These are phyloP conservation scores for Microsporum canis DNA, from an alignment of 2,329 filamentous ascomycete species.

Conservation along the genomic window DNA sequence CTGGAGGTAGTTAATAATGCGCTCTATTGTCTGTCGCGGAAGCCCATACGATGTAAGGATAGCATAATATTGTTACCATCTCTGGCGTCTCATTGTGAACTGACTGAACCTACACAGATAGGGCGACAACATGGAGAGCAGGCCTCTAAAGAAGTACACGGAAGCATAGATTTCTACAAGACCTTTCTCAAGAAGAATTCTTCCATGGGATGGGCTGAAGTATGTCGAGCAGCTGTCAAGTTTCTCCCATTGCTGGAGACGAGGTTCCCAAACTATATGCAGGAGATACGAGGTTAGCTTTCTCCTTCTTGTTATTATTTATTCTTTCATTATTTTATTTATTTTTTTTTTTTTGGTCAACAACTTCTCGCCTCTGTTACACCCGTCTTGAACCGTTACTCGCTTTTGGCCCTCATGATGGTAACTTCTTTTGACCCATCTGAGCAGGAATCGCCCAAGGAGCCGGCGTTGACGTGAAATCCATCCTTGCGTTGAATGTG, in stretches of 20 bases:
- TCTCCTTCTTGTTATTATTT: neutral
- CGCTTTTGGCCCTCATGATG: no score
- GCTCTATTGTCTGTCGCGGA: slow-evolving; percentile 18
- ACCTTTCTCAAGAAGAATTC: slow-evolving; percentile 18
- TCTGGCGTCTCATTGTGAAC: no score
- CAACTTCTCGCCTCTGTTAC: neutral
- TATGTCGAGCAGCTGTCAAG: slow-evolving; percentile 34
- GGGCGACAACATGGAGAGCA: slow-evolving; percentile 22
- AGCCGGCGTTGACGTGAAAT: slow-evolving; percentile 36
- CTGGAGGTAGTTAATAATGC: slow-evolving; percentile 14
- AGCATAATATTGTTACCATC: neutral
- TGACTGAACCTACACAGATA: slow-evolving; percentile 14
- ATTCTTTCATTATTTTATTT: neutral
- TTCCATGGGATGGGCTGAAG: slow-evolving; percentile 38
- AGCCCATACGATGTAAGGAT: slow-evolving; percentile 20
- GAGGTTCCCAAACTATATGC: slow-evolving; percentile 21
- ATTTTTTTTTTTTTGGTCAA: neutral
- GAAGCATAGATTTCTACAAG: slow-evolving; percentile 22
- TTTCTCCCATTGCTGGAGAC: slow-evolving; percentile 35
- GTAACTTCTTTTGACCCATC: neutral
- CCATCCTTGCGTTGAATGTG: slow-evolving; percentile 48
- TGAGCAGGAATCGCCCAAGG: slow-evolving; percentile 43
- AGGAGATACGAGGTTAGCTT: slow-evolving; percentile 24
- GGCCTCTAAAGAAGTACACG: slow-evolving; percentile 19
- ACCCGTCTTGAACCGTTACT: neutral